These are phyloP conservation scores for Fusarium liriodendri DNA, from an alignment of 2,329 filamentous ascomycete genomes.

Conservation along the genomic window DNA sequence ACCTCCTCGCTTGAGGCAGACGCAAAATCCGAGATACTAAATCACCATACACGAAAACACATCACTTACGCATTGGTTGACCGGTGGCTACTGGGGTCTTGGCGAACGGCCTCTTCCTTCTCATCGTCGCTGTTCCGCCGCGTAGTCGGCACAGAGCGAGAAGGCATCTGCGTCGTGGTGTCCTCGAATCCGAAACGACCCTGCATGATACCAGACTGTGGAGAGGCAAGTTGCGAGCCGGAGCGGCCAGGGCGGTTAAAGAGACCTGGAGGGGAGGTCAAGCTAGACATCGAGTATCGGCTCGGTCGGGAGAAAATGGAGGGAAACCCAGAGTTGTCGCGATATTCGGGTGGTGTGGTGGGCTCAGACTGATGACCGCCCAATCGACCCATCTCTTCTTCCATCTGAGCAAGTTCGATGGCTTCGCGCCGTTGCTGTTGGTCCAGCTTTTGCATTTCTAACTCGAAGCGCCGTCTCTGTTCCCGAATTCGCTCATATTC, in stretches of 20 bases:
- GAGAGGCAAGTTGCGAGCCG: slow-evolving; percentile 84
- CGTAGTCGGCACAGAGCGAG: slow-evolving; percentile 87
- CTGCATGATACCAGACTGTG: slow-evolving; percentile 72
- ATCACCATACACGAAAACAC: not conserved
- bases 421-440: slow-evolving; percentile 86
- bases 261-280: slow-evolving; percentile 83
- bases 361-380: slow-evolving; percentile 90
- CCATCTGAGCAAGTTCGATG: slow-evolving; percentile 85
- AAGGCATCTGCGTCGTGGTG: slow-evolving; percentile 75
- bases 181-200: slow-evolving; percentile 65
- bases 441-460: slow-evolving; percentile 91
- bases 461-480: slow-evolving; percentile 89
- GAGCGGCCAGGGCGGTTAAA: slow-evolving; percentile 80
- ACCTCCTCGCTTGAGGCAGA: slow-evolving; percentile 19
- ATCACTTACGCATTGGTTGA: slow-evolving; percentile 82
- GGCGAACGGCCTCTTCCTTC: slow-evolving; percentile 78
- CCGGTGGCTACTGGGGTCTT: slow-evolving; percentile 77
- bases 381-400: slow-evolving; percentile 76
- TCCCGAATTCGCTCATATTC: slow-evolving; percentile 93
- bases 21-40: not conserved
- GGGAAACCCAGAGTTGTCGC: slow-evolving; percentile 80
- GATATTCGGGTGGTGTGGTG: slow-evolving; percentile 94
- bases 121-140: slow-evolving; percentile 93
- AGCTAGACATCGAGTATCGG: slow-evolving; percentile 88
- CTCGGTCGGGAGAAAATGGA: slow-evolving; percentile 86